Evolutionary conservation across 306 rosid genomes (phyloP).

Genomic region (Pachyrhizus erosus): DNA sequence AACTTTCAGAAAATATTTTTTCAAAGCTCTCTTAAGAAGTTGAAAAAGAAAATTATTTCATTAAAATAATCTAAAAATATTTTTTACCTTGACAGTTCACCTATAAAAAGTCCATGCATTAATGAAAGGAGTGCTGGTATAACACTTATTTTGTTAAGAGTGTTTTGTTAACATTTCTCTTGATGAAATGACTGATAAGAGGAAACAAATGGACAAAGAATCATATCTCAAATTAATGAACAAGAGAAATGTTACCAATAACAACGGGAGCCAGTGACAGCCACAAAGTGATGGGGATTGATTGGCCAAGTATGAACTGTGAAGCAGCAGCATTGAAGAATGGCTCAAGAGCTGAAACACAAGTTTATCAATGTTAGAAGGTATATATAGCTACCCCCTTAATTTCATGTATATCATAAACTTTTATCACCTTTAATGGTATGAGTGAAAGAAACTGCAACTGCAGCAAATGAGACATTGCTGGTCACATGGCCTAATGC

Average conservation of each 20-base stretch:
- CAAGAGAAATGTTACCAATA: constrained; percentile 59
- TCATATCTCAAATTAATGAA: not conserved
- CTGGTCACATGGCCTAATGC: constrained; percentile 96
- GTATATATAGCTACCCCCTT: not conserved
- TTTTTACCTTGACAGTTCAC: not conserved
- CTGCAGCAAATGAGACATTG: constrained; percentile 97
- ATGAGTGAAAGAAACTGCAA: constrained; percentile 96
- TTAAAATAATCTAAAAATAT: not conserved
- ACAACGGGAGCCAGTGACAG: constrained; percentile 95
- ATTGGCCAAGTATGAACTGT: constrained; percentile 87
- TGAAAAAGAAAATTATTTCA: not conserved
- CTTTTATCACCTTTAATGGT: constrained; percentile 73
- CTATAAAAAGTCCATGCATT: not conserved
- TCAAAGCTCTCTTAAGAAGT: not conserved
- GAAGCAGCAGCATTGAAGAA: constrained; percentile 97
- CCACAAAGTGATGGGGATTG: constrained; percentile 82
- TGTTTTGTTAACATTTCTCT: not conserved
- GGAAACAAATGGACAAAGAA: not conserved
- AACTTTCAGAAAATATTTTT: not conserved
- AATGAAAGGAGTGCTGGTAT: not conserved
- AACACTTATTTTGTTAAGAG: no score
- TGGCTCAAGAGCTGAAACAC: constrained; percentile 85
- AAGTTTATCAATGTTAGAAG: constrained; percentile 22
- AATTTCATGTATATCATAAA: constrained; percentile 5
- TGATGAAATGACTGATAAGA: not conserved